Evolutionary conservation across 1,284 basidiomycete species (phyloP).

Genomic region (Fomitopsis pinicola): DNA sequence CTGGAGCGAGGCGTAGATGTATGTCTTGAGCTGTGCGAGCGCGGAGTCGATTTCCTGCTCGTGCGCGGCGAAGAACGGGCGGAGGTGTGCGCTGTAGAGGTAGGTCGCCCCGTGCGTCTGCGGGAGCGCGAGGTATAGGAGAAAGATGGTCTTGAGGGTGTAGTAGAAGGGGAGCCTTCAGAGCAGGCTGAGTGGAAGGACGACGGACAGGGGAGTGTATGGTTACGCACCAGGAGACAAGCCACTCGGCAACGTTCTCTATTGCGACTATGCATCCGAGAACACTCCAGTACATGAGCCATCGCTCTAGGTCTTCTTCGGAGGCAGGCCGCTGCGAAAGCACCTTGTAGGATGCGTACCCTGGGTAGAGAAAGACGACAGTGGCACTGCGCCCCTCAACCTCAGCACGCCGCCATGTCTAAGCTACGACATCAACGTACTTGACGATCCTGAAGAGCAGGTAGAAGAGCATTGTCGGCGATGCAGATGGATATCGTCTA

Average conservation of each 20-base stretch:
- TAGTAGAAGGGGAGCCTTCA: conserved; percentile 86
- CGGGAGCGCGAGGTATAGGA: conserved; percentile 88
- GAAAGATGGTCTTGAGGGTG: conserved; percentile 76
- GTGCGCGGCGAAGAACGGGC: conserved; percentile 75
- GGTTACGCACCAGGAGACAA: conserved; percentile 66
- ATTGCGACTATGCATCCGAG: conserved; percentile 71
- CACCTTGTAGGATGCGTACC: conserved; percentile 84
- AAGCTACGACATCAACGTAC: conserved; percentile 5
- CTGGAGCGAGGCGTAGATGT: conserved; percentile 62
- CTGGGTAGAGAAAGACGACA: conserved; percentile 75
- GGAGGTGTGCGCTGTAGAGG: conserved; percentile 72
- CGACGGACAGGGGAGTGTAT: conserved; percentile 3
- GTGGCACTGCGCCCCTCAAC: conserved; percentile 44
- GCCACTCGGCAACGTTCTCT: conserved; percentile 80
- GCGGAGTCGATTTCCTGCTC: conserved; percentile 79
- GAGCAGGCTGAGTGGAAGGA: neutral
- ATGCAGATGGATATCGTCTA: neutral
- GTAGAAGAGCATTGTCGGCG: conserved; percentile 24
- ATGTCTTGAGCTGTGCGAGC: conserved; percentile 57
- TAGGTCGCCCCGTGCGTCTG: conserved; percentile 83
- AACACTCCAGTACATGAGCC: conserved; percentile 91
- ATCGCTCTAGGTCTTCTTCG: conserved; percentile 75
- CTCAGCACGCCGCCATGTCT: neutral
- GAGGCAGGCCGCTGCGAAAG: conserved; percentile 76
- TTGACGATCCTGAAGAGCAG: conserved; percentile 25